Evolutionary conservation across 2,329 filamentous ascomycete species (phyloP), one percentile per base, ranked within the genome.

Genomic region (Botrytis aclada): DNA sequence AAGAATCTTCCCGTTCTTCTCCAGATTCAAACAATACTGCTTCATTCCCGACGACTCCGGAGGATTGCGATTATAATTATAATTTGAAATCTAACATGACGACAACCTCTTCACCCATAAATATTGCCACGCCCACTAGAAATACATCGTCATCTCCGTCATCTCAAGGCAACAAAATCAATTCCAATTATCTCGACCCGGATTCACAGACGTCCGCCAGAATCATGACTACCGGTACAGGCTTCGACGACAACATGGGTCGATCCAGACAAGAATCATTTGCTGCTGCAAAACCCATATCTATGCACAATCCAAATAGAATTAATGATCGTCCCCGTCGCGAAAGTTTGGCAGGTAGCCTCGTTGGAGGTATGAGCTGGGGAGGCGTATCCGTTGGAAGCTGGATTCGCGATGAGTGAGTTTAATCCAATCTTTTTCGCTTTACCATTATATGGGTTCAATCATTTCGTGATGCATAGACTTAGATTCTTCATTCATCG

Each of bases 341-440:
- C 77, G 89, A 91, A 81, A 89, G 86, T 72, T 81, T 91, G 47
- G 89, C 88, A 25, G 89, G 88, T 66, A 91, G 89, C 80, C 82
- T 91, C 73, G 89, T 90, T 84, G 92, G 90, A 76, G 95, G 95
- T 79, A 94, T 97, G 91, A 98, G 95, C 83, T 99, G 95, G 95
- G 95, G 95, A 81, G 95, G 95, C 77, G 90, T 97, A 74, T 98
- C 95, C 14, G 93, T 98, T 77, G 95, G 95, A 75, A 98, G 95
- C 80, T 98, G 97, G 86, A 96, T 99, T 83, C 89, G 93, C 82
- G 95, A 99, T 84, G 96, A 99, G 96, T 99, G 90, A 90, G 95
- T 91, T 70, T 29, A 39, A 60, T 43, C 37, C 5, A 25, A 41
- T 47, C 25, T 34, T 47, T 5, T 54, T 54, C 47, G 1, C 25